Evolutionary conservation across 108 stramenopile genomes (phyloP).

Genomic region (Pseudonitzschia multiseries): DNA sequence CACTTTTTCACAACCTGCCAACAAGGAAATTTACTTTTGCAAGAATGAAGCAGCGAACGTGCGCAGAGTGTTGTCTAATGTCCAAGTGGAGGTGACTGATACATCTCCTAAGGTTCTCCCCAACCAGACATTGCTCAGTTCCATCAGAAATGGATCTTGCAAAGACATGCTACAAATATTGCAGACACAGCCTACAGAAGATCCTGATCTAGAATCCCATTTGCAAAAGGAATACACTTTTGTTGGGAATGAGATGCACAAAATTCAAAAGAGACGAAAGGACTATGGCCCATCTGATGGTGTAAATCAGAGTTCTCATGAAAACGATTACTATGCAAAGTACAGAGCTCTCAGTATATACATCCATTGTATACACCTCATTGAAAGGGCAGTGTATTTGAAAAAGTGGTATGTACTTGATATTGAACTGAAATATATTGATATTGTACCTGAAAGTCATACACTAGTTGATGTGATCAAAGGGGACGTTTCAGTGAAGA

Average conservation of each 20-base stretch:
- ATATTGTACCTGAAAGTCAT: neutral
- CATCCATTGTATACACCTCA: neutral
- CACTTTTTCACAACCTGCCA: neutral
- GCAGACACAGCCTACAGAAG: neutral
- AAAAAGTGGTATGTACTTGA: slow-evolving; percentile 13
- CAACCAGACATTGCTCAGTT: neutral
- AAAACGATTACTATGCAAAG: slow-evolving; percentile 22
- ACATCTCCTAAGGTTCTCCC: neutral
- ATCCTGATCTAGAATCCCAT: neutral
- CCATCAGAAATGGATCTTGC: slow-evolving; percentile 4
- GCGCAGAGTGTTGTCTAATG: neutral
- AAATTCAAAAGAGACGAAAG: neutral
- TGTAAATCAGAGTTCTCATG: neutral
- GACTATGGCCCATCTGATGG: neutral
- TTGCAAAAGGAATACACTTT: neutral
- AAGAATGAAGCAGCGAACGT: slow-evolving; percentile 13
- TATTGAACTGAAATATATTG: slow-evolving; percentile 7
- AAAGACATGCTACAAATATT: slow-evolving; percentile 11
- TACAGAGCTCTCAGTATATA: slow-evolving; percentile 10
- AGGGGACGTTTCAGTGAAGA: neutral
- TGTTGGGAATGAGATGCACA: neutral
- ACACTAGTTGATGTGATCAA: neutral
- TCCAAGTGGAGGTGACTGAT: neutral
- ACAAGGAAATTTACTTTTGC: slow-evolving; percentile 11
- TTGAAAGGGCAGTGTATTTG: slow-evolving; percentile 15